Evolutionary conservation across 2,329 filamentous ascomycete species (phyloP), one percentile per base, ranked within the genome.

Genomic region (Cadophora sp.): DNA sequence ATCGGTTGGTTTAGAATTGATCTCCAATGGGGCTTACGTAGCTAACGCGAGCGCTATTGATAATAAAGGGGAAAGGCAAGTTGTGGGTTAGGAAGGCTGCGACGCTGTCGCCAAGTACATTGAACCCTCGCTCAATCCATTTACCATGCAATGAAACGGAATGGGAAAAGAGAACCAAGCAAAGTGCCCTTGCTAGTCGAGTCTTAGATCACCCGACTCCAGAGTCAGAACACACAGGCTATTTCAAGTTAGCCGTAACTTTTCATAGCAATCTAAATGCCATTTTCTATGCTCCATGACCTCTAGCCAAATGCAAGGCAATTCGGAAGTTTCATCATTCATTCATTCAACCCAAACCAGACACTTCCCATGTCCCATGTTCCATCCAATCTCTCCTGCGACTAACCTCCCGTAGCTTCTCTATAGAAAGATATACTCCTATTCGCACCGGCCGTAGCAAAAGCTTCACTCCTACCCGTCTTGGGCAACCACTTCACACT

Each of bases 401-500:
- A 24, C 60, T 70, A 78, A 53, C 76, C 76, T 41, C 91, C 91
- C 22, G 90, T 94, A 59, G 93, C 93, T 81, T 97, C 93, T 50
- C 93, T 84, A 77, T 96, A 97, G 78, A 97, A 94, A 0, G 89
- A 88, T 70, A 97, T 83, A 77, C 89, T 92, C 75, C 87, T 83
- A 77, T 91, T 92, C 39, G 90, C 91, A 1, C 93, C 93, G 18
- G 89, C 92, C 0, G 91, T 92, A 71, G 89, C 92, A 80, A 97
- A 97, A 78, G 86, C 87, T 79, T 87, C 91, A 60, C 84, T 89
- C 77, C 41, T 83, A 64, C 80, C 82, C 1, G 86, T 85, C 81
- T 91, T 94, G 13, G 91, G 91, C 68, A 97, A 79, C 93, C 93
- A 97, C 75, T 88, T 90, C 33, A 94, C 92, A 64, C 88, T 87